Conservation (phyloP, 1,284 basidiomycete species). For the Boletus mariae region DNA sequence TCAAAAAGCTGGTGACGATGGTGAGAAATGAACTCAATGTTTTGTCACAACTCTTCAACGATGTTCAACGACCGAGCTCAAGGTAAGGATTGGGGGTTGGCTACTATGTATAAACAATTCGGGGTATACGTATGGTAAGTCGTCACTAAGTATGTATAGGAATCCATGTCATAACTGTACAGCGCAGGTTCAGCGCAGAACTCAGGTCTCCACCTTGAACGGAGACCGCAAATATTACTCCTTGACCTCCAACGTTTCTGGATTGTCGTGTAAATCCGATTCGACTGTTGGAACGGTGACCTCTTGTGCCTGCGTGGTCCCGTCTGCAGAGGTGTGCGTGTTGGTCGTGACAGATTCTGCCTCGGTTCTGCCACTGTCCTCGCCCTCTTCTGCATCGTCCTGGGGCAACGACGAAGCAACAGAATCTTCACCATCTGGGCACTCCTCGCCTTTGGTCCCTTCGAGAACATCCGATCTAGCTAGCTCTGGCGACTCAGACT, state of each 20-base stretch:
- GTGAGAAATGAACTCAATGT: too few relatives aligned
- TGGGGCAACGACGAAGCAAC: constrained; percentile 19
- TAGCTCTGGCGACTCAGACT: constrained; percentile 13
- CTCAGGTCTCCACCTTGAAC: background rate
- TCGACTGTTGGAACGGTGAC: constrained; percentile 1
- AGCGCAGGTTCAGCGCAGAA: constrained; percentile 6
- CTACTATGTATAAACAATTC: constrained; percentile 17
- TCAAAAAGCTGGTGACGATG: background rate
- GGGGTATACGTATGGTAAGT: constrained; percentile 23
- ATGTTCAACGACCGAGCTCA: background rate
- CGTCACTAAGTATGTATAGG: constrained; percentile 10
- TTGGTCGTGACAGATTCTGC: background rate
- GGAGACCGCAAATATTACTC: constrained; percentile 11
- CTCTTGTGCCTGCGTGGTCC: constrained; percentile 4
- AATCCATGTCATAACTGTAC: constrained; percentile 8
- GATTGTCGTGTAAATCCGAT: constrained; percentile 9
- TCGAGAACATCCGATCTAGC: constrained; percentile 25
- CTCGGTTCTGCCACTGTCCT: constrained; percentile 2
- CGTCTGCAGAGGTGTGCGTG: constrained; percentile 1
- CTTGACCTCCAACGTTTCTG: constrained; percentile 16
- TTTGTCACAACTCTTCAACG: background rate
- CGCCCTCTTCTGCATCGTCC: constrained; percentile 13
- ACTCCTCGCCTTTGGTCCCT: constrained; percentile 34
- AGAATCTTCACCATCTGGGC: constrained; percentile 19
- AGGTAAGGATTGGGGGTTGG: constrained; percentile 7